These are phyloP conservation scores for Penicillium cinerascens DNA, from an alignment of 495 filamentous ascomycete genomes.

Conservation along the genomic window DNA sequence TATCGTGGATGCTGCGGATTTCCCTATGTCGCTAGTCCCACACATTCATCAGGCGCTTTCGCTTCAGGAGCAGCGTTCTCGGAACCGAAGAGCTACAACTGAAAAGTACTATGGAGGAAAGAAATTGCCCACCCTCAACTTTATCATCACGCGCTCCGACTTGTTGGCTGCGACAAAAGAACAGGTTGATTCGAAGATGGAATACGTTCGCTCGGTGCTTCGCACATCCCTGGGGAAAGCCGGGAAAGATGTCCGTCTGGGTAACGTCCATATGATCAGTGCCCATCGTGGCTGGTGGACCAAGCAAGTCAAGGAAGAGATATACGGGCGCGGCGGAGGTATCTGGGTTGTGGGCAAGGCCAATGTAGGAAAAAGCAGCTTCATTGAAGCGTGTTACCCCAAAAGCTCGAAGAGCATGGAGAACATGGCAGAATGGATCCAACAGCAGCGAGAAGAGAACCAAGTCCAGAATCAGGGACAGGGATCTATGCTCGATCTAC, in stretches of 20 bases:
- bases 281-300: conserved; percentile 87
- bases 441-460: conserved; percentile 24
- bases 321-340: conserved; percentile 74
- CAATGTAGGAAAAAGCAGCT: conserved; percentile 93
- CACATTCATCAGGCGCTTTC: conserved; percentile 57
- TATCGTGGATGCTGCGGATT: conserved; percentile 95
- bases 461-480: conserved; percentile 14
- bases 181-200: conserved; percentile 78
- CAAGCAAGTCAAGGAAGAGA: conserved; percentile 75
- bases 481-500: conserved; percentile 13
- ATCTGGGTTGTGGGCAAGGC: conserved; percentile 98
- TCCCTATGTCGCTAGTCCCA: conserved; percentile 84
- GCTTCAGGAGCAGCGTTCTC: conserved; percentile 62
- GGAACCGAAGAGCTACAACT: conserved; percentile 67
- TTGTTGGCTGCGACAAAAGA: conserved; percentile 75
- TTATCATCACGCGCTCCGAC: conserved; percentile 87
- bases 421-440: conserved; percentile 34
- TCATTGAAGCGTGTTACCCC: conserved; percentile 81
- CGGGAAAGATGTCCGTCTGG: conserved; percentile 64
- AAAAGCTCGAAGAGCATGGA: conserved; percentile 62
- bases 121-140: conserved; percentile 65
- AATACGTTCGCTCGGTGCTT: conserved; percentile 70
- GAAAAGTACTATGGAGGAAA: conserved; percentile 59
- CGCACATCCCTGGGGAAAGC: conserved; percentile 63
- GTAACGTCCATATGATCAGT: conserved; percentile 81